phyloP scores from a whole-genome alignment of 2,329 filamentous ascomycete genomes.

The Polychaeton citri region DNA sequence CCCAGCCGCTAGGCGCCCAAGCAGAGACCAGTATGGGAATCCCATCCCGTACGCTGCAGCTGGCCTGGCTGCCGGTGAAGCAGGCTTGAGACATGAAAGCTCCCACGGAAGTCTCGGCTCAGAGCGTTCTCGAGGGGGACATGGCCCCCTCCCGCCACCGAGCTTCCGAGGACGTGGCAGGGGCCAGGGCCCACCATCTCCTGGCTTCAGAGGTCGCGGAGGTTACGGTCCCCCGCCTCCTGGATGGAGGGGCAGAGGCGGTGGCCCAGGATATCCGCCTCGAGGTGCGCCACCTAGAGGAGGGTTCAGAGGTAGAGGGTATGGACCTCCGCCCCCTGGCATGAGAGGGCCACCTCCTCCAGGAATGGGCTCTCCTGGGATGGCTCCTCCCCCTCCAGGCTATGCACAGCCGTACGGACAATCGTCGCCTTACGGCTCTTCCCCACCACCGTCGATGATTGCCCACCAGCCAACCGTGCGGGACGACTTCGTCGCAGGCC shows the following conservation, averaged over 20 bases:
- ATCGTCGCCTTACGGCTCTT: slow-evolving; percentile 1
- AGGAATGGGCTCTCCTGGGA: too few species aligned
- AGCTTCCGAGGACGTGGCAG: slow-evolving; percentile 32
- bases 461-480: too few species aligned
- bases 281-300: slow-evolving; percentile 28
- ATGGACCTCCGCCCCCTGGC: slow-evolving; percentile 13
- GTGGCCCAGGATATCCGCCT: slow-evolving; percentile 11
- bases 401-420: slow-evolving; percentile 10
- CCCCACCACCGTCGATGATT: slow-evolving; percentile 4
- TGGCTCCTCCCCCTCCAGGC: slow-evolving; percentile 16
- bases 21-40: slow-evolving; percentile 54
- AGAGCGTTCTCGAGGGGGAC: neutral
- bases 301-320: slow-evolving; percentile 34
- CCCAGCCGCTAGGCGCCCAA: slow-evolving; percentile 20
- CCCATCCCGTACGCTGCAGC: slow-evolving; percentile 25
- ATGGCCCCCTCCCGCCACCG: slow-evolving; percentile 26
- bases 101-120: neutral
- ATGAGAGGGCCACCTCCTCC: too few species aligned
- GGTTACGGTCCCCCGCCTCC: slow-evolving; percentile 29
- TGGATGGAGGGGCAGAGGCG: slow-evolving; percentile 21
- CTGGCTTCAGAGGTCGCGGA: slow-evolving; percentile 22
- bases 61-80: slow-evolving; percentile 8
- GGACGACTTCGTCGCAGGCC: slow-evolving; percentile 5
- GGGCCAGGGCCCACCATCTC: slow-evolving; percentile 31
- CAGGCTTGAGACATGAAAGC: neutral